Base-by-base conservation (phyloP, 2,329 filamentous ascomycete species). In the Alternaria dauci region DNA sequence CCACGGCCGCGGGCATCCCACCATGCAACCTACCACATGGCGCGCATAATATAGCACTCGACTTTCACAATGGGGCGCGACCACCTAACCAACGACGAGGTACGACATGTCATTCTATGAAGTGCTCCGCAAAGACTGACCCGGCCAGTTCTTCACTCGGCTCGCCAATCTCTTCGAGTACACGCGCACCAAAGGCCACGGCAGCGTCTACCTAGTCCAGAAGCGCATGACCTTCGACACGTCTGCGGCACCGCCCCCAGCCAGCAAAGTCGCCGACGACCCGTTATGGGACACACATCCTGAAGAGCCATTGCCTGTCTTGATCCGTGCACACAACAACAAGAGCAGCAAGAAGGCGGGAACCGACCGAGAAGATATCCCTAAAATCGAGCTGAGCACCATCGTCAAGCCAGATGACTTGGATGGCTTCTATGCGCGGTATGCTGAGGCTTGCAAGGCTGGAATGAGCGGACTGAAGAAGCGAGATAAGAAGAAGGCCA, bases 401-500 rank as follows among this genome's bases (percentile, higher is more conserved):
- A 79, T 97, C 0, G 93, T 98, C 1, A 85, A 90, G 56, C 87
- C 91, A 1, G 87, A 89, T 59, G 87, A 90, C 5, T 78, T 98
- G 11, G 93, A 96, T 55, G 82, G 78, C 0, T 99, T 99, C 75
- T 99, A 93, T 78, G 81, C 83, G 30, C 85, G 87, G 52, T 99
- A 98, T 81, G 94, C 93, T 23, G 95, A 98, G 69, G 85, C 93
- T 3, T 97, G 94, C 81, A 97, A 96, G 82, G 83, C 85, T 0
- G 93, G 93, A 6, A 97, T 98, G 93, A 85, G 87, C 50, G 89
- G 90, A 8, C 77, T 99, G 80, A 98, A 97, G 87, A 97, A 96
- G 76, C 86, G 95, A 69, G 94, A 98, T 81, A 87, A 93, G 74
- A 96, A 91, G 79, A 94, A 92, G 85, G 89, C 89, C 68, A 91